These are phyloP conservation scores for Tulasnella sp. DNA, from an alignment of 768 basidiomycete genomes.

Conservation along the genomic window DNA sequence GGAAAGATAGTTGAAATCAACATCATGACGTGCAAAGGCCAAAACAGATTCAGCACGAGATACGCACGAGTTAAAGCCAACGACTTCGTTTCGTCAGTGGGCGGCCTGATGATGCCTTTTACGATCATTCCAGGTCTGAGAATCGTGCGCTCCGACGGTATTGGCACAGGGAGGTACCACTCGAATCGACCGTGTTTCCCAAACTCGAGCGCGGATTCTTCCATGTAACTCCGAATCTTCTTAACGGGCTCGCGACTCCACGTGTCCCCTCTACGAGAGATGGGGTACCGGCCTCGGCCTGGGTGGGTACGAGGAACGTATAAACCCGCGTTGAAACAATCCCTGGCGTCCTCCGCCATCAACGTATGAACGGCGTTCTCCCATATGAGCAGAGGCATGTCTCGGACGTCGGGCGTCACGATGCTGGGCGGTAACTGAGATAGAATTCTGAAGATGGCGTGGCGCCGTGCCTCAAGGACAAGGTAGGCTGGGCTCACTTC, in stretches of 20 bases:
- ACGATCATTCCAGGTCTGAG: not conserved
- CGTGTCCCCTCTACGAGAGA: not conserved
- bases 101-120: not conserved
- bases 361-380: not conserved
- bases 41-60: not conserved
- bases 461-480: not conserved
- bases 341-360: not conserved
- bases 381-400: not conserved
- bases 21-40: not conserved
- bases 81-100: not conserved
- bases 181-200: not conserved
- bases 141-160: not conserved
- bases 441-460: not conserved
- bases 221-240: not conserved
- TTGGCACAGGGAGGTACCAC: not conserved
- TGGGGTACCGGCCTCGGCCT: not conserved
- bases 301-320: not conserved
- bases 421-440: not conserved
- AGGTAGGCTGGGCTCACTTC: not conserved
- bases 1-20: not conserved
- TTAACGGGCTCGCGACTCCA: not conserved
- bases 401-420: not conserved
- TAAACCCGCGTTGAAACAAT: not conserved
- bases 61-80: not conserved
- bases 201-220: not conserved